Base-by-base conservation (phyloP, 2,329 filamentous ascomycete genomes). In the Fusarium sp. region DNA sequence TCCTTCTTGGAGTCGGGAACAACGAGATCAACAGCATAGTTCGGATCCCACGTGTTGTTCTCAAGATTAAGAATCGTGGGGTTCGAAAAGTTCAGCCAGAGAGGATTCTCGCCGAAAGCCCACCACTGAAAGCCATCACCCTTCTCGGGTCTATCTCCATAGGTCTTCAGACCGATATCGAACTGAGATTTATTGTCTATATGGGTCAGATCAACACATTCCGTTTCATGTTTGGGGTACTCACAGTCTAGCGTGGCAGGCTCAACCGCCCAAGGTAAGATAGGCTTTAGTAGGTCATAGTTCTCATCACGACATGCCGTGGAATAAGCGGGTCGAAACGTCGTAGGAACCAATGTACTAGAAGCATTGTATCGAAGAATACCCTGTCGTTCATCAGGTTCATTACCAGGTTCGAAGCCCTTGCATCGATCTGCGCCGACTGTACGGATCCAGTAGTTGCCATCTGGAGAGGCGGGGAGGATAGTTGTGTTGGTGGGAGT, bases 391-490 rank as follows among this genome's bases (percentile, higher is more conserved):
- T 74, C 72, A n/a, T 74, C 72, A 1, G 59, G 55, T 3, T 51
- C n/a, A 3, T 46, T 49, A 16, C 59, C 67, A 0, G 72, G 59
- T 1, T 52, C 49, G 1, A 52, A 52, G 3, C 0, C 6, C 48
- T 44, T 2, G 61, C 70, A 16, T 13, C 49, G 57, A 65, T 1
- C 11, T 13, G 1, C 69, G 9, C 70, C 67, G 62, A 1, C 49
- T 5, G 72, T 74, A 13, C 72, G 69, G 8, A 74, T 74, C 72
- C 70, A 74, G 29, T 65, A 74, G n/a, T 74, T 74, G 2, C 65
- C 72, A 15, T 74, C 62, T 1, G 58, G 54, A 12, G 67, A 62
- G 2, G 67, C 45, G 2, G 34, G 13, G 11, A 73, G 72, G 8
- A 51, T 30, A 24, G 66, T 67, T 0, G 63, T 67, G 3, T 38